Evolutionary conservation across 2,329 filamentous ascomycete species (phyloP).

Genomic region (Sphaerostilbella broomeana): DNA sequence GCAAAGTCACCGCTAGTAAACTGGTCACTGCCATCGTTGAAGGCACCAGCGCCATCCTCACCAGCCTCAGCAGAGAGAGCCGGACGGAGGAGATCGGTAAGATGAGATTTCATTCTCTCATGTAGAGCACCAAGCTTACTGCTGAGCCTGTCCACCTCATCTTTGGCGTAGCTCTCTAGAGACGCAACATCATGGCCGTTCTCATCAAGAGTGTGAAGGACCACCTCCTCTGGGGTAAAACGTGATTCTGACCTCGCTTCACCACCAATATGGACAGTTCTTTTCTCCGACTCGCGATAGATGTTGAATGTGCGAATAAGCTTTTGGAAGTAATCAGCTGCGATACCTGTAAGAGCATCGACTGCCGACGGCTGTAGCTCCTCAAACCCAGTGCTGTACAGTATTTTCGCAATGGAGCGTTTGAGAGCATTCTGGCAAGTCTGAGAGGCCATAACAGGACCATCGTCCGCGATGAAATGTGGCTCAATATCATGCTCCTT

Average conservation of each 20-base stretch:
- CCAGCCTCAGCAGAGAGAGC: conserved; percentile 69
- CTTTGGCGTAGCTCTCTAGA: conserved; percentile 80
- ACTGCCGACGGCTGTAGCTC: conserved; percentile 93
- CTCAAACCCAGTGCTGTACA: conserved; percentile 94
- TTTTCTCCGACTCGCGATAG: conserved; percentile 78
- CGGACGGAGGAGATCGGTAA: conserved; percentile 87
- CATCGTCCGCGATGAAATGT: conserved; percentile 84
- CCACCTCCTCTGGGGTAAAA: conserved; percentile 76
- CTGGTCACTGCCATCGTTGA: conserved; percentile 95
- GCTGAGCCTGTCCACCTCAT: conserved; percentile 83
- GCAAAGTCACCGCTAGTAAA: conserved; percentile 96
- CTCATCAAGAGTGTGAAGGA: conserved; percentile 79
- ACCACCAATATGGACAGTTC: conserved; percentile 37
- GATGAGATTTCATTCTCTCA: conserved; percentile 88
- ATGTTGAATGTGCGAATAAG: conserved; percentile 71
- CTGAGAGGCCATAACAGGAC: conserved; percentile 78
- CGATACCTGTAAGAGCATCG: conserved; percentile 83
- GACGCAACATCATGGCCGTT: conserved; percentile 76
- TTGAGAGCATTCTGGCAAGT: conserved; percentile 79
- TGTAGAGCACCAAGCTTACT: conserved; percentile 77
- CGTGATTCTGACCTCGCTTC: conserved; percentile 47
- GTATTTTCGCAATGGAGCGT: conserved; percentile 86
- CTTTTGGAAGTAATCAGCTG: conserved; percentile 83
- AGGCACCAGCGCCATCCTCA: conserved; percentile 79
- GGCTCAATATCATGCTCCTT: conserved; percentile 78